These are phyloP conservation scores for Monilinia fructicola DNA, from an alignment of 2,329 filamentous ascomycete genomes.

Conservation along the genomic window DNA sequence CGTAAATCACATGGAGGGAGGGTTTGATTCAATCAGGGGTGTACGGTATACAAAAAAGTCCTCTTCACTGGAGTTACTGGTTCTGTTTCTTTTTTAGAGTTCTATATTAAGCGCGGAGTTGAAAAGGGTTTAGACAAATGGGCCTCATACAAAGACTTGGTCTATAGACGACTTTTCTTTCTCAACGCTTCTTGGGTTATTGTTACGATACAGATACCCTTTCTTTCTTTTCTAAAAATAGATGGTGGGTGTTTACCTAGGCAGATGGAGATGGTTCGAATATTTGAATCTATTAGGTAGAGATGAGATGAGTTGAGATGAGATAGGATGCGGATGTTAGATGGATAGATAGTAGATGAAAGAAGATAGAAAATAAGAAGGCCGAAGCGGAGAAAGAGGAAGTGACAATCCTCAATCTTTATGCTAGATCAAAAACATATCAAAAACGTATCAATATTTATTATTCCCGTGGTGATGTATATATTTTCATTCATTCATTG, in stretches of 20 bases:
- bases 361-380: no score
- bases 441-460: no score
- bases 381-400: no score
- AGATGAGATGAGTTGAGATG: background rate
- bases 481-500: no score
- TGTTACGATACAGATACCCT: background rate
- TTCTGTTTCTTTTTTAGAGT: background rate
- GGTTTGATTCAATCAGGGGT: background rate
- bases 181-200: background rate
- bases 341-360: no score
- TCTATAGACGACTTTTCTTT: background rate
- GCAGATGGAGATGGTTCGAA: background rate
- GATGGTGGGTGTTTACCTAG: no score
- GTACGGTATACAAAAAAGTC: background rate
- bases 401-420: no score
- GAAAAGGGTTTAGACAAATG: background rate
- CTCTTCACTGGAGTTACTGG: background rate
- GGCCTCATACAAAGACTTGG: background rate
- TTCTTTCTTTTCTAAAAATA: background rate
- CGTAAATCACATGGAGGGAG: background rate
- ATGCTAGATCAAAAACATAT: no score
- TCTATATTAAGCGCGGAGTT: slow-evolving; percentile 1
- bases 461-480: no score
- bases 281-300: background rate
- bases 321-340: background rate